Percentiles rank a stretch among this genome's conserved stretches.
phyloP scores from a whole-genome alignment of 352 stramenopile genomes.

The Phytophthora aleatoria region DNA sequence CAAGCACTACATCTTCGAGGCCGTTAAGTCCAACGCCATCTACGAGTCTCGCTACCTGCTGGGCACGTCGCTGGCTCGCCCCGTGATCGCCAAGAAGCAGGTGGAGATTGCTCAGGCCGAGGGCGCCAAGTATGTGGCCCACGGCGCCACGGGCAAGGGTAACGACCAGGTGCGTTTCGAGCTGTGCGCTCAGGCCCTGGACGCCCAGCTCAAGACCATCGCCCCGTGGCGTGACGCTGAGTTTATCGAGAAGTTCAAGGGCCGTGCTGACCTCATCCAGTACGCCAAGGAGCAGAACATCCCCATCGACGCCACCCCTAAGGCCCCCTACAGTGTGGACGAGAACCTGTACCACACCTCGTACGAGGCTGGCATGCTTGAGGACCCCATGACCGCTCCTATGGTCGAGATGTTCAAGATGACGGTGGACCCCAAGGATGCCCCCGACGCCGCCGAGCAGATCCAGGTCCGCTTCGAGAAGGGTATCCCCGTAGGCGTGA shows the following conservation, averaged over 20 bases:
- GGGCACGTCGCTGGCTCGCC: constrained; percentile 97
- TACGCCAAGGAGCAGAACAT: constrained; percentile 98
- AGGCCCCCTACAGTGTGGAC: constrained; percentile 98
- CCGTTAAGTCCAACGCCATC: constrained; percentile 96
- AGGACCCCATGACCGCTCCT: constrained; percentile 93
- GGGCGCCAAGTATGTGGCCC: constrained; percentile 93
- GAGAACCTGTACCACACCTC: constrained; percentile 99
- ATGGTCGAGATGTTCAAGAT: constrained; percentile 99
- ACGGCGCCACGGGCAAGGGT: constrained; percentile 98
- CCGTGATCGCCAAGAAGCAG: constrained; percentile 98
- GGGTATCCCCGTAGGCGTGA: constrained; percentile 93
- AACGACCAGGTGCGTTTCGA: constrained; percentile 99
- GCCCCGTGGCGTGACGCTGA: constrained; percentile 97
- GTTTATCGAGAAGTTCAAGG: constrained; percentile 99
- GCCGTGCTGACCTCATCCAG: constrained; percentile 94
- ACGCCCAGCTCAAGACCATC: constrained; percentile 96
- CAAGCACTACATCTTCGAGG: constrained; percentile 92
- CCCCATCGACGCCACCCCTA: constrained; percentile 96
- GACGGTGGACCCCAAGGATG: constrained; percentile 95
- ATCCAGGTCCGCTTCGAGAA: constrained; percentile 96
- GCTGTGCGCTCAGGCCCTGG: constrained; percentile 97
- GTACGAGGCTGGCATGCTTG: constrained; percentile 97
- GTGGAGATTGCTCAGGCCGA: constrained; percentile 94
- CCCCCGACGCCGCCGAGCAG: constrained; percentile 89
- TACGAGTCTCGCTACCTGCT: constrained; percentile 98